Conservation (phyloP, 2,329 filamentous ascomycete species). For the Colletotrichum simmondsii region DNA sequence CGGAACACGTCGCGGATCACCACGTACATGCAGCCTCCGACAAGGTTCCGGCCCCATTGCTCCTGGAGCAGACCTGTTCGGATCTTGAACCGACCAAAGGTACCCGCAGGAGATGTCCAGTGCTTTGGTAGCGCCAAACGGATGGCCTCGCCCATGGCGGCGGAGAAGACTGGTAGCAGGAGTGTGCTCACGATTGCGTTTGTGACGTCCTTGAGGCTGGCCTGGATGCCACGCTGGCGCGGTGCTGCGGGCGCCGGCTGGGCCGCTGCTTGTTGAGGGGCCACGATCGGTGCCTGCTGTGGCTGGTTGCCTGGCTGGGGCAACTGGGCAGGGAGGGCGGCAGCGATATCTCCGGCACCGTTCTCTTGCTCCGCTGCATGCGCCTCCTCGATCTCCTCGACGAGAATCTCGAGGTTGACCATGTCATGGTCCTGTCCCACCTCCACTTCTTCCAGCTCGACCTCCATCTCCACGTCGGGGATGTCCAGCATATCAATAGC, state of each 20-base stretch:
- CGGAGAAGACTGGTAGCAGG: conserved; percentile 84
- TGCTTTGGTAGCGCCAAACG: conserved; percentile 73
- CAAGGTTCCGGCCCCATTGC: conserved; percentile 88
- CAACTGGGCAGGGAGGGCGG: not conserved
- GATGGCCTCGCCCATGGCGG: conserved; percentile 80
- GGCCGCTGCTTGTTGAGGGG: conserved; percentile 24
- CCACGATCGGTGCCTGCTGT: conserved; percentile 40
- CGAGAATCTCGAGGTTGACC: conserved; percentile 3
- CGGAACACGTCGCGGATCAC: conserved; percentile 77
- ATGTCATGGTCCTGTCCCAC: conserved; percentile 50
- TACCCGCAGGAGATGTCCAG: conserved; percentile 64
- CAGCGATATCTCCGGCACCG: not conserved
- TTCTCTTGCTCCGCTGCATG: conserved; percentile 31
- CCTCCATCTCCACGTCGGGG: conserved; percentile 38
- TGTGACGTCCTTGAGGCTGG: conserved; percentile 54
- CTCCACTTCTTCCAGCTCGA: conserved; percentile 37
- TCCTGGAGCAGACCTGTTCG: conserved; percentile 79
- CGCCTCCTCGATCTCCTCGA: conserved; percentile 49
- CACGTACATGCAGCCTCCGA: conserved; percentile 90
- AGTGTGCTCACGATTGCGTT: conserved; percentile 67
- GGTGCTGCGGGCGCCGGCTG: conserved; percentile 35
- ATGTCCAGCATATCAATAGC: conserved; percentile 37
- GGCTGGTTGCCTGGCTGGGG: not conserved
- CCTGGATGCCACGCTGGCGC: conserved; percentile 43
- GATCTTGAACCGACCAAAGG: conserved; percentile 38